phyloP scores from a whole-genome alignment of 805 yeast species.

The Candida parachauliodes region DNA sequence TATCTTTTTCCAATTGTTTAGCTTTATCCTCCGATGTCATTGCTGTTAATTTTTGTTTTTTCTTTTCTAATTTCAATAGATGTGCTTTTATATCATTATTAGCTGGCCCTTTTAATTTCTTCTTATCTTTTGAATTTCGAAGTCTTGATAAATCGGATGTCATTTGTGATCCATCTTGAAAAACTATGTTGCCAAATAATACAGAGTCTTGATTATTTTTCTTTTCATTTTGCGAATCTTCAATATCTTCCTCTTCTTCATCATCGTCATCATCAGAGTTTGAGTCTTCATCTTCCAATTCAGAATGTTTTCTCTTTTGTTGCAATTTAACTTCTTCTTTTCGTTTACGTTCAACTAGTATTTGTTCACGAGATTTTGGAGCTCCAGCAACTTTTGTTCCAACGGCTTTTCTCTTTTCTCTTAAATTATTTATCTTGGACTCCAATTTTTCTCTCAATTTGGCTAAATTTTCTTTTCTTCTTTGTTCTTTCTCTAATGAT shows the following conservation, averaged over 20 bases:
- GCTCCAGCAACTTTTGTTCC: constrained; percentile 81
- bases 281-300: constrained; percentile 27
- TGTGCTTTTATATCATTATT: constrained; percentile 83
- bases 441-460: constrained; percentile 78
- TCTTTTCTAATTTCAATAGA: constrained; percentile 67
- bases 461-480: constrained; percentile 52
- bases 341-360: constrained; percentile 58
- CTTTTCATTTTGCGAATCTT: constrained; percentile 28
- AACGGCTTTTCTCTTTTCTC: constrained; percentile 86
- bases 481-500: constrained; percentile 47
- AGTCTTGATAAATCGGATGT: constrained; percentile 65
- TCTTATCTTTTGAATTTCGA: constrained; percentile 45
- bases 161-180: constrained; percentile 75
- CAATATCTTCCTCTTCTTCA: constrained; percentile 27
- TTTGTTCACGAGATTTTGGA: constrained; percentile 78
- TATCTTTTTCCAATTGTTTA: constrained; percentile 62
- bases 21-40: constrained; percentile 61
- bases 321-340: constrained; percentile 44
- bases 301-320: constrained; percentile 37
- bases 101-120: constrained; percentile 77
- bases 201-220: constrained; percentile 38
- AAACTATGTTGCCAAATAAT: constrained; percentile 76
- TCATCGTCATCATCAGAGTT: constrained; percentile 41
- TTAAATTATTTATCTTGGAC: constrained; percentile 62
- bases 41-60: constrained; percentile 57